Percentiles rank a stretch among this genome's conserved stretches.
phyloP scores from a whole-genome alignment of 306 rosid species.

The Trifolium pratense region DNA sequence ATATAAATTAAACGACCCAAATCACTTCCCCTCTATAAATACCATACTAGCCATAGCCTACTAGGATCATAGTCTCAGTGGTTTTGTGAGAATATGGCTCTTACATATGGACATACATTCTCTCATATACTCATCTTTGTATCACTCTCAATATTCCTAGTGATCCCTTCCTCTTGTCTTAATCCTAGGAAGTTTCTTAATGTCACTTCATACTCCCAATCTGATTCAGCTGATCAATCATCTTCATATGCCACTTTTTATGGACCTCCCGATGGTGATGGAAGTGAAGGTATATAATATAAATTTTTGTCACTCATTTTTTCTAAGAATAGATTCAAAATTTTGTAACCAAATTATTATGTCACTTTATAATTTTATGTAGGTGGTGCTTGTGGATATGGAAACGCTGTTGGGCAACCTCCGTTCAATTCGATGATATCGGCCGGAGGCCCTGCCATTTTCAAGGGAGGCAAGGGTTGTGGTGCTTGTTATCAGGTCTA shows the following conservation, averaged over 20 bases:
- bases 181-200: slow-evolving; percentile 50
- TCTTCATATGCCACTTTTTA: not conserved
- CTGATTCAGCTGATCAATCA: not conserved
- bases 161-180: slow-evolving; percentile 49
- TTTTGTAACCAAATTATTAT: not conserved
- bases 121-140: slow-evolving; percentile 2
- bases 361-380: not conserved
- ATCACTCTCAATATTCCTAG: slow-evolving; percentile 37
- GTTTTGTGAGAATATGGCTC: slow-evolving; percentile 39
- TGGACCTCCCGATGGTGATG: not conserved
- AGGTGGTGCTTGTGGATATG: slow-evolving; percentile 90
- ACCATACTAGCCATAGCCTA: no score
- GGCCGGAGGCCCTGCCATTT: slow-evolving; percentile 68
- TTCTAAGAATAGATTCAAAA: not conserved
- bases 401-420: slow-evolving; percentile 50
- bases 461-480: slow-evolving; percentile 63
- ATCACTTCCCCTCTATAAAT: no score
- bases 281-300: not conserved
- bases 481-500: not conserved
- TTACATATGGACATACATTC: slow-evolving; percentile 16
- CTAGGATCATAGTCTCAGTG: no score
- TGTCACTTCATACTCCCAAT: slow-evolving; percentile 27
- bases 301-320: not conserved
- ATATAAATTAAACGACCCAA: no score
- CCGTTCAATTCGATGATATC: slow-evolving; percentile 36